A percentile compares a stretch with the other conserved stretches of the same genome.
Conservation (phyloP, 805 yeast genomes). For the Candida yuanshanica region DNA sequence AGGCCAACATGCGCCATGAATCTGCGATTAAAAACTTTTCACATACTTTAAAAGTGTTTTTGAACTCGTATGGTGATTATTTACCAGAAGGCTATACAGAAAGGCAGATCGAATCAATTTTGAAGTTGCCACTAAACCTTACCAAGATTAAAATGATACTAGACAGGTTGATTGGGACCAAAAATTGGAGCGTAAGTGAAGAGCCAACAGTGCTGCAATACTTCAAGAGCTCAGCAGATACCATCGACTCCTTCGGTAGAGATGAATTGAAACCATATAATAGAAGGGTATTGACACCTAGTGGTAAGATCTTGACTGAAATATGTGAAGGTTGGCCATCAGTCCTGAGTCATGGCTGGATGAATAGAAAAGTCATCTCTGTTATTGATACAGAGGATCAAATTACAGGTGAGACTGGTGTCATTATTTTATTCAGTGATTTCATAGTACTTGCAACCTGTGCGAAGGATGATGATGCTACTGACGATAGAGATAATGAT, state of each 20-base stretch:
- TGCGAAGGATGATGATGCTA: slow-evolving; percentile 23
- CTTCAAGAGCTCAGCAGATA: slow-evolving; percentile 49
- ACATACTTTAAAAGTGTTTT: slow-evolving; percentile 37
- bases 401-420: slow-evolving; percentile 34
- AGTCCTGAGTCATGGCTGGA: slow-evolving; percentile 84
- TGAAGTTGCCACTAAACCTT: slow-evolving; percentile 67
- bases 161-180: slow-evolving; percentile 49
- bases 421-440: slow-evolving; percentile 78
- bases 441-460: slow-evolving; percentile 55
- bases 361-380: slow-evolving; percentile 78
- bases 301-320: slow-evolving; percentile 84
- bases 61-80: slow-evolving; percentile 29
- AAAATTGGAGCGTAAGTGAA: slow-evolving; percentile 34
- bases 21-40: slow-evolving; percentile 76
- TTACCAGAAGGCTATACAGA: slow-evolving; percentile 36
- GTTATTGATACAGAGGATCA: slow-evolving; percentile 47
- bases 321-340: slow-evolving; percentile 84
- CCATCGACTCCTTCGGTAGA: slow-evolving; percentile 78
- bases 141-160: slow-evolving; percentile 65
- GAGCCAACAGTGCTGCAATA: slow-evolving; percentile 29
- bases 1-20: slow-evolving; percentile 90
- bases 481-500: slow-evolving; percentile 19
- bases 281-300: slow-evolving; percentile 78
- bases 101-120: slow-evolving; percentile 51
- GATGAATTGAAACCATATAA: slow-evolving; percentile 45